Evolutionary conservation across 2,329 filamentous ascomycete species (phyloP), one percentile per base, ranked within the genome.

Genomic region (Macrophomina tecta): DNA sequence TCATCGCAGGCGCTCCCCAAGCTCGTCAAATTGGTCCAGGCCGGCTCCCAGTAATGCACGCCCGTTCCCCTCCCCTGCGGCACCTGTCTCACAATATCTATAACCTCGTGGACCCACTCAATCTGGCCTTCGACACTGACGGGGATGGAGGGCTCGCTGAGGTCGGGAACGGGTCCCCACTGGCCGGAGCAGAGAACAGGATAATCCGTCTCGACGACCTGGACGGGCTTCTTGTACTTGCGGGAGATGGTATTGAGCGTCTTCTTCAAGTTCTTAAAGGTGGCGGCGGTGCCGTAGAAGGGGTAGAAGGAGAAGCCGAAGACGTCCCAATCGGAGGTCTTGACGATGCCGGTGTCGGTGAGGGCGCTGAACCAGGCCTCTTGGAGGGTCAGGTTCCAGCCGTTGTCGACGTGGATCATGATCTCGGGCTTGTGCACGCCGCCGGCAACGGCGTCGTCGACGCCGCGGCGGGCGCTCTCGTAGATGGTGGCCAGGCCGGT

Each of bases 291-390:
- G 73, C 83, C 85, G 77, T 90, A 92, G 77, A 91, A 92, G 0
- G 90, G 90, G 73, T 92, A 92, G 78, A 89, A 92, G 0, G 87
- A 89, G 0, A 93, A 86, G 5, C 89, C 90, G 79, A 92, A 90
- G 70, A 90, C 84, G 74, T 93, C 90, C 68, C 89, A 91, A 70
- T 91, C 89, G 6, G 79, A 77, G 0, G 79, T 72, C 3, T 75
- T 72, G 3, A 89, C 79, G 0, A 81, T 80, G 1, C 85, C 87
- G 2, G 80, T 81, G 32, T 84, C 83, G 78, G 91, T 92, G 23
- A 66, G 56, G 11, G 55, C 55, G 28, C 34, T 9, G 64, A 66
- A 66, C 77, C 86, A 91, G 79, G 83, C 88, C 69, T 90, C 79
- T 73, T 92, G 90, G 3, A 85, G 85, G 5, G 78, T 81, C 87